These are phyloP conservation scores for Purshia tridentata DNA, from an alignment of 306 rosid species.

Conservation along the genomic window DNA sequence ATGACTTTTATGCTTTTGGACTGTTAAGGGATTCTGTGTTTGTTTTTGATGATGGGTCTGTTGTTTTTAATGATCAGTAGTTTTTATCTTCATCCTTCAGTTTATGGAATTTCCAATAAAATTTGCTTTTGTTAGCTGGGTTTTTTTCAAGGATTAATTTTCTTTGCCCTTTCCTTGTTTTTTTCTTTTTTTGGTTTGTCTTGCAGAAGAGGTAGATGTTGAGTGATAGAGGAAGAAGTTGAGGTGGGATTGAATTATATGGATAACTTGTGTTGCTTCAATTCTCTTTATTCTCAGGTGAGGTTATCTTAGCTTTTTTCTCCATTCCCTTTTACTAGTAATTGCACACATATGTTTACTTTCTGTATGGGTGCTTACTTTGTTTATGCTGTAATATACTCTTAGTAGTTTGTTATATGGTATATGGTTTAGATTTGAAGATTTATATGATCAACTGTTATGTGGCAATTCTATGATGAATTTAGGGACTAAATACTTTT, in stretches of 20 bases:
- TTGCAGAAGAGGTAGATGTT: constrained; percentile 52
- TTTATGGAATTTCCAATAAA: too few species aligned
- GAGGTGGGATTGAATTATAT: constrained; percentile 52
- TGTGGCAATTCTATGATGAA: background rate
- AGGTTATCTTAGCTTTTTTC: background rate
- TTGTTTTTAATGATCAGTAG: too few species aligned
- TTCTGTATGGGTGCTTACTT: background rate
- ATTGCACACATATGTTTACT: constrained; percentile 10
- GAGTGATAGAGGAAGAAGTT: constrained; percentile 39
- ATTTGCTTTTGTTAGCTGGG: too few species aligned
- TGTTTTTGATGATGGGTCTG: constrained; percentile 23
- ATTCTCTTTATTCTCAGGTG: constrained; percentile 61
- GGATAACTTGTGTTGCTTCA: constrained; percentile 84
- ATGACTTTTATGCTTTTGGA: background rate
- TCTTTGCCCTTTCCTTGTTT: too few species aligned
- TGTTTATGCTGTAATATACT: too few species aligned
- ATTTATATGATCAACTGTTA: background rate
- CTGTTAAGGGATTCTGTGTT: constrained; percentile 7
- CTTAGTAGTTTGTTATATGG: background rate
- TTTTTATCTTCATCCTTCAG: too few species aligned
- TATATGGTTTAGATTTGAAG: background rate
- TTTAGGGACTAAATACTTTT: background rate
- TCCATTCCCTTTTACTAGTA: too few species aligned
- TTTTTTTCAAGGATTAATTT: too few species aligned
- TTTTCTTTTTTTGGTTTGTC: constrained; percentile 1